Evolutionary conservation across 768 basidiomycete genomes (phyloP).

Genomic region (Tricholoma matsutake): DNA sequence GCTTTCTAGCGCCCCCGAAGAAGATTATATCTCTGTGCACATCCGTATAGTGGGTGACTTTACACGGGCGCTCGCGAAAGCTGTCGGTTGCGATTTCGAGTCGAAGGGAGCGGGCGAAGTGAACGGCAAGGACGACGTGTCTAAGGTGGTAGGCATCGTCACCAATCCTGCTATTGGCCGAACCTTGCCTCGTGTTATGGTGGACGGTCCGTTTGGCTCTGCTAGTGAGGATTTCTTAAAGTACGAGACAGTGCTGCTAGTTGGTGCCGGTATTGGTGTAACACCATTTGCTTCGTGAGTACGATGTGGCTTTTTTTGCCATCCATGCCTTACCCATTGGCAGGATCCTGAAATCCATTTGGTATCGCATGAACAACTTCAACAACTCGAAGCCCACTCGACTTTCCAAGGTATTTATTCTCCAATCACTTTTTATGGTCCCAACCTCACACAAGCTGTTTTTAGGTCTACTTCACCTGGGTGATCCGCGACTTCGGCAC

Average conservation of each 20-base stretch:
- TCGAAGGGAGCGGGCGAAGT: constrained; percentile 46
- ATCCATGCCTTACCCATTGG: background rate
- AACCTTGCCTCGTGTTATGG: constrained; percentile 87
- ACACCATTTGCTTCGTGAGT: constrained; percentile 94
- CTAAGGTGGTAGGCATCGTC: constrained; percentile 55
- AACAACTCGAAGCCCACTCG: constrained; percentile 71
- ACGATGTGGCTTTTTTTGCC: background rate
- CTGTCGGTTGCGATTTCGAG: constrained; percentile 82
- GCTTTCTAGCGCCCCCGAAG: constrained; percentile 75
- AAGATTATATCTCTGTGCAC: constrained; percentile 93
- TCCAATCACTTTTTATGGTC: background rate
- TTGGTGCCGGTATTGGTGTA: constrained; percentile 95
- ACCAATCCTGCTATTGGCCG: constrained; percentile 62
- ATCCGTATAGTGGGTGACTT: constrained; percentile 93
- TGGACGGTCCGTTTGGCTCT: constrained; percentile 93
- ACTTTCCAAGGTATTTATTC: constrained; percentile 64
- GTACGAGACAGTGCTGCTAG: constrained; percentile 83
- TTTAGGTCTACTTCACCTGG: constrained; percentile 85
- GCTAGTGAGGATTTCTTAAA: constrained; percentile 91
- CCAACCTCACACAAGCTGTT: background rate
- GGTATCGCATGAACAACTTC: constrained; percentile 95
- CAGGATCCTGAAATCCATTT: constrained; percentile 85
- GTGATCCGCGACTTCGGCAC: constrained; percentile 90
- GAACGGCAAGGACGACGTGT: constrained; percentile 37
- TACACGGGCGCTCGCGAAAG: constrained; percentile 75